Base-by-base conservation (phyloP, 345 rosid species). In the Eucalyptus viminalis region DNA sequence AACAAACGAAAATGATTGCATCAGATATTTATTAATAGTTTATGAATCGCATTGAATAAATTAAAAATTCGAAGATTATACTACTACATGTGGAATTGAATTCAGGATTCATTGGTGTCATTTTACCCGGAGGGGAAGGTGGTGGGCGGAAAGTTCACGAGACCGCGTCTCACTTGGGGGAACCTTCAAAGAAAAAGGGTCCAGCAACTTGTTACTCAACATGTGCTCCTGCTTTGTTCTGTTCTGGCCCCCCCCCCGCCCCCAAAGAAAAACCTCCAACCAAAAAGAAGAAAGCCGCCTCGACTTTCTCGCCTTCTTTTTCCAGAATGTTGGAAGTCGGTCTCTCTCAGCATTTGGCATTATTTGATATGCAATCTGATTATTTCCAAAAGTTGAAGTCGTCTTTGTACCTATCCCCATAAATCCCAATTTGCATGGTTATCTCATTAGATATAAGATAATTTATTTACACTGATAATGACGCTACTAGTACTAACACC, bases 21-120 rank as follows among this genome's bases (percentile, higher is more conserved):
- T 69, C 0, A 6, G 0, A 34, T 11, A 34, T 34, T 3, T 34
- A 69, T 9, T 0, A 2, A 65, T n/a, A 0, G 0, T n/a, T 14
- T 1, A 65, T 4, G 5, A 14, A n/a, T 4, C 0, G 5, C 1
- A n/a, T 7, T 8, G 0, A n/a, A 8, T 1, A 4, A 4, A 14
- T 4, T 2, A n/a, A 69, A 34, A 69, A 3, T 11, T 6, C 2
- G 1, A 0, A 8, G n/a, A n/a, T n/a, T n/a, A n/a, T n/a, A n/a
- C n/a, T n/a, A 4, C 19, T 3, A 0, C 7, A 0, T 1, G 11
- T 31, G 3, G 12, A 15, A 31, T 67, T 37, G 21, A 69, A 69
- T 69, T 69, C 44, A 5, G 12, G 12, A 69, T 37, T 6, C 44
- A 3, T 19, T 34, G 13, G 25, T 1, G 13, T 17, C 43, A 2